Percentiles rank a stretch among this genome's conserved stretches.
Evolutionary conservation across 192 early-diverging fungal genomes (phyloP).

Genomic region (Thoreauomyces humboldtii): DNA sequence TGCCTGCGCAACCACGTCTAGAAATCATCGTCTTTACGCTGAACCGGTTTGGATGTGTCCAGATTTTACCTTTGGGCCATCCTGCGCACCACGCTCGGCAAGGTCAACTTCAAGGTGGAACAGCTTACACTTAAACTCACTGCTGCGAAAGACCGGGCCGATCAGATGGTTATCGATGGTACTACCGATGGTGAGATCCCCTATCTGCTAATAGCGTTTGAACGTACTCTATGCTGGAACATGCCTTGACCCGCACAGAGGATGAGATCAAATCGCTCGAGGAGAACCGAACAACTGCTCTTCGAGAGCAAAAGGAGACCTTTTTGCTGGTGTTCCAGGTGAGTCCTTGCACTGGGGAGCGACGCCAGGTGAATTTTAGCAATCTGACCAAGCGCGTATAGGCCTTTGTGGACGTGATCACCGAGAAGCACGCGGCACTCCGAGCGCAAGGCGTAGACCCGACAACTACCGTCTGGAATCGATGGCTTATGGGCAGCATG

Average conservation of each 20-base stretch:
- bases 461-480: conserved; percentile 34
- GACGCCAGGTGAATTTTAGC: background rate
- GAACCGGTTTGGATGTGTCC: no score
- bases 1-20: no score
- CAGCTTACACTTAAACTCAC: conserved; percentile 59
- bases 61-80: conserved; percentile 83
- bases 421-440: background rate
- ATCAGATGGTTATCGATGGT: conserved; percentile 37
- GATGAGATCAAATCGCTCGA: conserved; percentile 56
- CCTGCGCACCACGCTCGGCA: conserved; percentile 77
- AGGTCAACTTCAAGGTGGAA: conserved; percentile 77
- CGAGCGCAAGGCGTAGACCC: conserved; percentile 21
- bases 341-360: no score
- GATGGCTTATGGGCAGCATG: conserved; percentile 65
- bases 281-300: conserved; percentile 63
- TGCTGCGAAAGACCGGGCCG: conserved; percentile 6
- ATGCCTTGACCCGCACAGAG: no score
- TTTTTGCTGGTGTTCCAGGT: conserved; percentile 71
- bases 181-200: no score
- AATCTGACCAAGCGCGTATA: no score
- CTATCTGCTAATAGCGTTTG: no score
- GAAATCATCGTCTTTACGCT: no score
- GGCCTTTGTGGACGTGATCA: conserved; percentile 28
- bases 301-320: conserved; percentile 78
- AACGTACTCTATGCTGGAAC: no score